Percentiles rank a stretch among this genome's conserved stretches.
Conservation (phyloP, 2,329 filamentous ascomycete genomes). For the Diplodia sapinea region DNA sequence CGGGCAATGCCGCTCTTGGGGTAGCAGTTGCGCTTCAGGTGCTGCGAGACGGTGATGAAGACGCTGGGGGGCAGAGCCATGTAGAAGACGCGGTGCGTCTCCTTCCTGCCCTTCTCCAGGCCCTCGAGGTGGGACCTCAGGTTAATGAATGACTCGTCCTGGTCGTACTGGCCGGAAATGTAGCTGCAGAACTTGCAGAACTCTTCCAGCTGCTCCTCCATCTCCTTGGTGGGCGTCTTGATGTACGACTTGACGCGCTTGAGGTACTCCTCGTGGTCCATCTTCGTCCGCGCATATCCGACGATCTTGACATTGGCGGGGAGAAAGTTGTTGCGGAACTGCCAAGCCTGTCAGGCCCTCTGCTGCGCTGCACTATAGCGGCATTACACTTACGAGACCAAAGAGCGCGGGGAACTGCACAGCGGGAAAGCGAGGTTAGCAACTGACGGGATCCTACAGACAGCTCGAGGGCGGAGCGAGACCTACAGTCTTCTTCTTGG, state of each 20-base stretch:
- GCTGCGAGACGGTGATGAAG: slow-evolving; percentile 96
- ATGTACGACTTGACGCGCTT: slow-evolving; percentile 96
- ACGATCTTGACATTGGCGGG: slow-evolving; percentile 95
- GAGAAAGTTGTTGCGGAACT: slow-evolving; percentile 99
- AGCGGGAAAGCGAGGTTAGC: slow-evolving; percentile 35
- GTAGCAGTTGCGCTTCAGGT: slow-evolving; percentile 97
- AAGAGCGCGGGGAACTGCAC: slow-evolving; percentile 91
- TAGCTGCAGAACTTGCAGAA: slow-evolving; percentile 91
- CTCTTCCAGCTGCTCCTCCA: slow-evolving; percentile 91
- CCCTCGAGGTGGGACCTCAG: slow-evolving; percentile 85
- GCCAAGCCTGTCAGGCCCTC: slow-evolving; percentile 39
- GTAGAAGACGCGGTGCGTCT: slow-evolving; percentile 95
- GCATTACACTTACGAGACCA: slow-evolving; percentile 76
- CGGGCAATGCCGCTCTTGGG: slow-evolving; percentile 87
- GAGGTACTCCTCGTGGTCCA: slow-evolving; percentile 96
- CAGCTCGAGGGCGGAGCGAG: neutral
- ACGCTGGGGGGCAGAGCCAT: slow-evolving; percentile 98
- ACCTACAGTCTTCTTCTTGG: slow-evolving; percentile 98
- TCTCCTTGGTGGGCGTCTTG: slow-evolving; percentile 97
- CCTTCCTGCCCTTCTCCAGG: slow-evolving; percentile 79
- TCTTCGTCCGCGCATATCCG: slow-evolving; percentile 98
- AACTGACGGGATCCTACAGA: slow-evolving; percentile 30
- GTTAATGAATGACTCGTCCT: slow-evolving; percentile 89
- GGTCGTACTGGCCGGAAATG: slow-evolving; percentile 95
- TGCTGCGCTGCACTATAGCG: slow-evolving; percentile 26